These are phyloP conservation scores for Trifolium pratense DNA, from an alignment of 306 rosid genomes.

Conservation along the genomic window DNA sequence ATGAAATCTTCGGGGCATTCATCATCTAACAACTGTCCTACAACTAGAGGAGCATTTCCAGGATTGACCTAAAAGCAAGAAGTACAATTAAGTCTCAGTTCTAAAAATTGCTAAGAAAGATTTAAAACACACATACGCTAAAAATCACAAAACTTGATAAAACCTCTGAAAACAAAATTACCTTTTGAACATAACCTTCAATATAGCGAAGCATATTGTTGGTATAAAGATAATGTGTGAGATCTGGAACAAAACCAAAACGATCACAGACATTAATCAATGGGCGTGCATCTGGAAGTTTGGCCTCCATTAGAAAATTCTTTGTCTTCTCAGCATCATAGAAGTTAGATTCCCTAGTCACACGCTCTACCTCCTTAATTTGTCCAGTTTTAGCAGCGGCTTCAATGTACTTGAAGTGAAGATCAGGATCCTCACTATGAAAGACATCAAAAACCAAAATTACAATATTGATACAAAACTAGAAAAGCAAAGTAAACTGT, in stretches of 20 bases:
- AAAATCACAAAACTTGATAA: slow-evolving; percentile 33
- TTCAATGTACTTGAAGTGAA: slow-evolving; percentile 95
- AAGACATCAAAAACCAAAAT: slow-evolving; percentile 28
- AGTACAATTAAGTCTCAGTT: slow-evolving; percentile 34
- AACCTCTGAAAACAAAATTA: slow-evolving; percentile 55
- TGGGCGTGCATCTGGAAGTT: slow-evolving; percentile 98
- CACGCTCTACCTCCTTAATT: slow-evolving; percentile 96
- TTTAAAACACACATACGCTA: slow-evolving; percentile 34
- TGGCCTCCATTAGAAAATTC: slow-evolving; percentile 91
- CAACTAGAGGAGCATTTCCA: slow-evolving; percentile 91
- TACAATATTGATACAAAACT: slow-evolving; percentile 8
- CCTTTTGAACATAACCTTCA: slow-evolving; percentile 98
- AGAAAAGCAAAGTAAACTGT: slow-evolving; percentile 3
- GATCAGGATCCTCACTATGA: slow-evolving; percentile 88
- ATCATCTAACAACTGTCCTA: slow-evolving; percentile 92
- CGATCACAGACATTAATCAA: slow-evolving; percentile 96
- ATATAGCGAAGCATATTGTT: slow-evolving; percentile 94
- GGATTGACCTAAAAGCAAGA: slow-evolving; percentile 79
- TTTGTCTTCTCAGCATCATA: slow-evolving; percentile 92
- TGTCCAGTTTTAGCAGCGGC: slow-evolving; percentile 98
- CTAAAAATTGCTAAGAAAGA: not conserved
- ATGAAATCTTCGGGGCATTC: slow-evolving; percentile 99
- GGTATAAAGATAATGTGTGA: slow-evolving; percentile 89
- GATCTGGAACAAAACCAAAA: slow-evolving; percentile 93
- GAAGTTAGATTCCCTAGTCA: slow-evolving; percentile 91